phyloP scores from a whole-genome alignment of 257 asterid genomes.

The Scutellaria baicalensis region DNA sequence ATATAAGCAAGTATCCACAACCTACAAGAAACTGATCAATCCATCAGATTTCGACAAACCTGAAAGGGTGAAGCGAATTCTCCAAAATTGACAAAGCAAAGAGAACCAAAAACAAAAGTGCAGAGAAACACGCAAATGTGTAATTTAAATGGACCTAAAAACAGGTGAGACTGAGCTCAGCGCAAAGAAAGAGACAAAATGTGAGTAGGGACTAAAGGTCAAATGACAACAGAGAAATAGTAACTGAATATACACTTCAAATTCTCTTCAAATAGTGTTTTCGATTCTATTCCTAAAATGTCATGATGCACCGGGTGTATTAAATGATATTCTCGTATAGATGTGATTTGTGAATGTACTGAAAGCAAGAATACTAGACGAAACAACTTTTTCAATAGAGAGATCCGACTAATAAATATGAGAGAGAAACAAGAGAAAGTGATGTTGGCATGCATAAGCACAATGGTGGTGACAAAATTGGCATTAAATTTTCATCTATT shows the following conservation, averaged over 20 bases:
- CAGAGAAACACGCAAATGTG: not conserved
- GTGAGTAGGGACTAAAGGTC: slow-evolving; percentile 7
- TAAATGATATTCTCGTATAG: no score
- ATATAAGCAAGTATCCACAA: no score
- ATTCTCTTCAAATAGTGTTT: not conserved
- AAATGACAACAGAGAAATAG: not conserved
- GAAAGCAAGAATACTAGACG: not conserved
- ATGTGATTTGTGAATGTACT: not conserved
- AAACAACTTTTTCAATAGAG: not conserved
- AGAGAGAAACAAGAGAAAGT: not conserved
- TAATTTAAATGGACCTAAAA: not conserved
- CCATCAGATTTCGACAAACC: not conserved
- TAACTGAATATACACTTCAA: not conserved
- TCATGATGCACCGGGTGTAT: not conserved
- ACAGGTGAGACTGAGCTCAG: slow-evolving; percentile 13
- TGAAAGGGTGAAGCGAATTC: slow-evolving; percentile 1
- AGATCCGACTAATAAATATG: not conserved
- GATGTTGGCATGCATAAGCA: not conserved
- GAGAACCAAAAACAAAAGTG: not conserved
- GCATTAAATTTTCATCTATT: not conserved
- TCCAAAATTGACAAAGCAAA: not conserved
- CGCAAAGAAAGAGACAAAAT: not conserved
- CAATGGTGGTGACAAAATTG: not conserved
- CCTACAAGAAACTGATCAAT: slow-evolving; percentile 7
- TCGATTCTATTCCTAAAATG: not conserved